Evolutionary conservation across 1,139 yeast genomes (phyloP).

Genomic region (Saccharomyces pastorianus): DNA sequence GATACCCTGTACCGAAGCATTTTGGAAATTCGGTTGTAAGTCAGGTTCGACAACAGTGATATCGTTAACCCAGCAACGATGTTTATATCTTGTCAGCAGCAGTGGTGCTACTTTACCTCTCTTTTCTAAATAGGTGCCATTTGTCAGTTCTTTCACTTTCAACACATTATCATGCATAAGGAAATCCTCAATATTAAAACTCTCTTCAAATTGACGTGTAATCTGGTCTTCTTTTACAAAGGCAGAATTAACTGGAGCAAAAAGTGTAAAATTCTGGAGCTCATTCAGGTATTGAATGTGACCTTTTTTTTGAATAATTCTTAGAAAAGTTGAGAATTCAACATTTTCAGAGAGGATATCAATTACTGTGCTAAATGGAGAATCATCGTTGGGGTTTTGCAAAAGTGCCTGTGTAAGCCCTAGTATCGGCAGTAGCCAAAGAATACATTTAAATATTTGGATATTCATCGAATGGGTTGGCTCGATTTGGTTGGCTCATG

Average conservation of each 20-base stretch:
- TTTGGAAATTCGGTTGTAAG: slow-evolving; percentile 56
- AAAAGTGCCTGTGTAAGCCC: background rate
- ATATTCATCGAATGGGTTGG: background rate
- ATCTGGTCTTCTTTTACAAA: slow-evolving; percentile 37
- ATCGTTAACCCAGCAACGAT: slow-evolving; percentile 36
- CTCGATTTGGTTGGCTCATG: background rate
- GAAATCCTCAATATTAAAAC: slow-evolving; percentile 23
- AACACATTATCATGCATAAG: slow-evolving; percentile 20
- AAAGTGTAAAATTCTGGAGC: slow-evolving; percentile 58
- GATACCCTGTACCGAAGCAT: slow-evolving; percentile 69
- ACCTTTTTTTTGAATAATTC: slow-evolving; percentile 58
- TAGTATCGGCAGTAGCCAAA: background rate
- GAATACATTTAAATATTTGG: background rate
- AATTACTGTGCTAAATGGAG: slow-evolving; percentile 44
- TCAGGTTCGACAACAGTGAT: slow-evolving; percentile 55
- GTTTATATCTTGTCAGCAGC: slow-evolving; percentile 15
- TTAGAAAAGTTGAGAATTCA: slow-evolving; percentile 63
- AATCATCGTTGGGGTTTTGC: background rate
- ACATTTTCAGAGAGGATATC: slow-evolving; percentile 70
- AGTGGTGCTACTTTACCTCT: slow-evolving; percentile 1
- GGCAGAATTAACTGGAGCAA: slow-evolving; percentile 86
- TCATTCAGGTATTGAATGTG: slow-evolving; percentile 61
- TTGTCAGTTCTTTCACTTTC: slow-evolving; percentile 10
- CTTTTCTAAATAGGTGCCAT: slow-evolving; percentile 8
- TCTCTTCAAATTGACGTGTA: slow-evolving; percentile 9